phyloP scores from a whole-genome alignment of 257 asterid species.

The Plantago ovata region DNA sequence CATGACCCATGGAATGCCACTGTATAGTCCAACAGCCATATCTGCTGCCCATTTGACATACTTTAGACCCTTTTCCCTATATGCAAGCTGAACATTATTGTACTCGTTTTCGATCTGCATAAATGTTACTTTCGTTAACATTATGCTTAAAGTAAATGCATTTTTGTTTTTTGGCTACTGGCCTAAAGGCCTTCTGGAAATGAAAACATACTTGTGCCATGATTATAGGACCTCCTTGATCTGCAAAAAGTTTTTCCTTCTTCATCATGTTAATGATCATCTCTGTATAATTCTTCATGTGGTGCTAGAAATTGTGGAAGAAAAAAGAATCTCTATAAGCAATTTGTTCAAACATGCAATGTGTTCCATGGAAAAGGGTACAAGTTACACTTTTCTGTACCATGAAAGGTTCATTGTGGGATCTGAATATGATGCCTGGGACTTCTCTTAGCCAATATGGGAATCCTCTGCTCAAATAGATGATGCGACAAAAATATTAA shows the following conservation, averaged over 20 bases:
- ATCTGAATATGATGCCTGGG: conserved; percentile 65
- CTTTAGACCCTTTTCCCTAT: conserved; percentile 50
- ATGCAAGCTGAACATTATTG: conserved; percentile 64
- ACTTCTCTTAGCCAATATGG: conserved; percentile 79
- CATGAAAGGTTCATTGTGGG: conserved; percentile 79
- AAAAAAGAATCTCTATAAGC: not conserved
- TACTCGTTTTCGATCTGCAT: conserved; percentile 82
- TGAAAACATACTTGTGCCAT: conserved; percentile 55
- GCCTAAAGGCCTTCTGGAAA: too few relatives aligned
- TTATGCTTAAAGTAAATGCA: too few relatives aligned
- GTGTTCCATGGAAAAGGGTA: not conserved
- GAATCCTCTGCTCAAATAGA: conserved; percentile 49
- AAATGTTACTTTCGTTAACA: not conserved
- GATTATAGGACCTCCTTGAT: conserved; percentile 92
- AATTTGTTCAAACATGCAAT: too few relatives aligned
- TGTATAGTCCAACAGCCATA: conserved; percentile 53
- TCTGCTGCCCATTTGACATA: conserved; percentile 85
- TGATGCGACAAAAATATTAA: not conserved
- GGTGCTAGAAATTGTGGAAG: conserved; percentile 36
- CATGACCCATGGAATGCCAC: conserved; percentile 78
- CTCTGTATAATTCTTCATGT: conserved; percentile 62
- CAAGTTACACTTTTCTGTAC: conserved; percentile 19
- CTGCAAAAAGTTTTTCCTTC: conserved; percentile 71
- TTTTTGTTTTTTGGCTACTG: too few relatives aligned
- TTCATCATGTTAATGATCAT: conserved; percentile 52